Conservation (phyloP, 768 basidiomycete species). For the Asterophora parasitica region DNA sequence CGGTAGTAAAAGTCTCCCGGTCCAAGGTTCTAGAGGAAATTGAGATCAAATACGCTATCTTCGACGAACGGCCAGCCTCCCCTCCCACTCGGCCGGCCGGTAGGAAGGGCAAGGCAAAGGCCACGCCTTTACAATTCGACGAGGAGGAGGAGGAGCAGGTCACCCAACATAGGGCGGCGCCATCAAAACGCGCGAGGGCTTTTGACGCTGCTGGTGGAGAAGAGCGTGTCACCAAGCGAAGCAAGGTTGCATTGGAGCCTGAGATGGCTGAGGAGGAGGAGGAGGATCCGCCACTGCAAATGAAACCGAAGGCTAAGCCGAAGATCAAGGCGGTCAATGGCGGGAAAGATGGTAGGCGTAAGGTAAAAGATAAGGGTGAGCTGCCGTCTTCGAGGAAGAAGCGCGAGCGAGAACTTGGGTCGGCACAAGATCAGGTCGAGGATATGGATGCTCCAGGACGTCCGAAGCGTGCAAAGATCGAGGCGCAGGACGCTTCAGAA, state of each 20-base stretch:
- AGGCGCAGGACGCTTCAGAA: not conserved
- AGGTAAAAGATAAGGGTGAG: not conserved
- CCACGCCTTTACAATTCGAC: not conserved
- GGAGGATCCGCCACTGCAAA: not conserved
- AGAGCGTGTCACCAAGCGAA: not conserved
- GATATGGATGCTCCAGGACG: not conserved
- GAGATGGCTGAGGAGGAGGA: not conserved
- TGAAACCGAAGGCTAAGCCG: not conserved
- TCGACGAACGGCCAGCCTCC: no score
- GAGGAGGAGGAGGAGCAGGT: no score
- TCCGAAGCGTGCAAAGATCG: slow-evolving; percentile 4
- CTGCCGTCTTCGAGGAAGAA: slow-evolving; percentile 2
- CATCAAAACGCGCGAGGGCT: not conserved
- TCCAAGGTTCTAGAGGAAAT: not conserved
- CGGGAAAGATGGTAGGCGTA: not conserved
- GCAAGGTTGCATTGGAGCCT: not conserved
- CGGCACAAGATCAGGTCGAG: no score
- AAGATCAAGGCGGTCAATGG: no score
- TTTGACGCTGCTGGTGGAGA: not conserved
- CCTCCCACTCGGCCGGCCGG: no score
- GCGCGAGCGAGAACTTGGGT: slow-evolving; percentile 4
- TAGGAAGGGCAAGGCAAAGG: not conserved
- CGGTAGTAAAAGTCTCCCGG: no score
- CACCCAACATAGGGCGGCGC: not conserved
- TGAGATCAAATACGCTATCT: no score